Conservation (phyloP, 1,139 yeast species). For the Saccharomycopsis crataegensis region DNA sequence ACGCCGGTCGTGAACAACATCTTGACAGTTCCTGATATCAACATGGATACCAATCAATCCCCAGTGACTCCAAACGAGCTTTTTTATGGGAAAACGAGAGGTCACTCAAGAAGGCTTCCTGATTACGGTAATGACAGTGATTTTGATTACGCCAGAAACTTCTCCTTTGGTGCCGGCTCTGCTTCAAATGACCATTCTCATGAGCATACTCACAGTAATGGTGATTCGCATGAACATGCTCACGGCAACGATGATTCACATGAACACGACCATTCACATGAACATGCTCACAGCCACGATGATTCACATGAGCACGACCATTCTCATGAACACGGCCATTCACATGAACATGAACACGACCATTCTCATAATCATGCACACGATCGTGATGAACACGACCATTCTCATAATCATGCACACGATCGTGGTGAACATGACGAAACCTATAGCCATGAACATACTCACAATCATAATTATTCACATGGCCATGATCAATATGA, state of each 20-base stretch:
- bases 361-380: neutral
- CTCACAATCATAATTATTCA: no score
- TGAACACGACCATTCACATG: neutral
- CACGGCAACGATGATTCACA: constrained; percentile 1
- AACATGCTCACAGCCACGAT: neutral
- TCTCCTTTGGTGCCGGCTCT: constrained; percentile 17
- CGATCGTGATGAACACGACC: constrained; percentile 1
- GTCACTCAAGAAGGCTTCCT: constrained; percentile 1
- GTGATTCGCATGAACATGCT: neutral
- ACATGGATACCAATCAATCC: neutral
- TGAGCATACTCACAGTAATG: constrained; percentile 1
- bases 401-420: neutral
- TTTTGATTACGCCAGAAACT: constrained; percentile 15
- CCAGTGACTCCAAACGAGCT: neutral
- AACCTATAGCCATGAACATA: no score
- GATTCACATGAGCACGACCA: constrained; percentile 3
- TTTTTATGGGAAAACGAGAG: neutral
- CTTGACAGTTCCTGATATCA: constrained; percentile 1
- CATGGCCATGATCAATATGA: no score
- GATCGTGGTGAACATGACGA: neutral
- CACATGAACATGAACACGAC: neutral
- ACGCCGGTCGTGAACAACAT: neutral
- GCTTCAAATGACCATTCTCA: neutral
- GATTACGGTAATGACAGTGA: constrained; percentile 11
- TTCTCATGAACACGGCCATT: neutral